Evolutionary conservation across 2,329 filamentous ascomycete genomes (phyloP).

Genomic region (Aspergillus sp.): DNA sequence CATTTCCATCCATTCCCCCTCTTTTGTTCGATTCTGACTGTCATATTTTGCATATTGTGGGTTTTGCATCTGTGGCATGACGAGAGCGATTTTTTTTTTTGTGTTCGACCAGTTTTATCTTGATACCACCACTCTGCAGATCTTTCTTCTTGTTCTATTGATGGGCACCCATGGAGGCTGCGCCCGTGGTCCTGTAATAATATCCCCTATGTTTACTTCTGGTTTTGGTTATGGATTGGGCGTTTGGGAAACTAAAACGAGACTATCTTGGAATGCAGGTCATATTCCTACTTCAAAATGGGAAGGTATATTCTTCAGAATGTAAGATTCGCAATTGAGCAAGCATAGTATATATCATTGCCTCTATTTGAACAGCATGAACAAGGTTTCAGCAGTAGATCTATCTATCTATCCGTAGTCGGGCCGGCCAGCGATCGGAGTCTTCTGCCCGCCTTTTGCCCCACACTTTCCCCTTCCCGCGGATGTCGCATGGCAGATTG

Average conservation of each 20-base stretch:
- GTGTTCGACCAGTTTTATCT: constrained; percentile 15
- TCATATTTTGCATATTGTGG: constrained; percentile 7
- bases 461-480: neutral
- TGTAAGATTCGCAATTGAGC: neutral
- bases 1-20: constrained; percentile 6
- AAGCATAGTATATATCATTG: neutral
- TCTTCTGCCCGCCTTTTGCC: neutral
- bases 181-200: constrained; percentile 1
- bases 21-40: constrained; percentile 14
- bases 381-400: neutral
- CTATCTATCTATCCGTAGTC: neutral
- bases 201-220: constrained; percentile 2
- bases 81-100: constrained; percentile 16
- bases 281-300: neutral
- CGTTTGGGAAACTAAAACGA: constrained; percentile 3
- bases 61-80: constrained; percentile 27
- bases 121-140: constrained; percentile 24
- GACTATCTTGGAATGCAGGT: neutral
- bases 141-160: constrained; percentile 8
- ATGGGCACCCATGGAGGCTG: constrained; percentile 1
- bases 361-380: neutral
- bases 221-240: constrained; percentile 1
- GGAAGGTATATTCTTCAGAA: too few species aligned
- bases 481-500: neutral
- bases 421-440: neutral